These are phyloP conservation scores for Huntiella savannae DNA, from an alignment of 2,329 filamentous ascomycete genomes.

Conservation along the genomic window DNA sequence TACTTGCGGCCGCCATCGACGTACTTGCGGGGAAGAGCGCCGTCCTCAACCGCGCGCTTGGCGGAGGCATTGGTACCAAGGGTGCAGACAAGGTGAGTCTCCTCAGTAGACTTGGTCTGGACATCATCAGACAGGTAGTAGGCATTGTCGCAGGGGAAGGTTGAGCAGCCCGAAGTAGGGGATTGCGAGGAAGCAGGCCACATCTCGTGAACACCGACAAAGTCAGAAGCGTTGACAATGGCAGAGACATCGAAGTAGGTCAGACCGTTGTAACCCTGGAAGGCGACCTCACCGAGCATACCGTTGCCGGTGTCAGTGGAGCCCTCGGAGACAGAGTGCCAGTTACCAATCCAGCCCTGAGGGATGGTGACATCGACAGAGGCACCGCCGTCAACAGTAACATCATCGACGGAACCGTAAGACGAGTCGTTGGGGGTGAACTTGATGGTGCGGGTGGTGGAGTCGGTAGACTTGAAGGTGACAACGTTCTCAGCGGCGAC, in stretches of 20 bases:
- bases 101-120: slow-evolving; percentile 32
- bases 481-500: slow-evolving; percentile 30
- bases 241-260: slow-evolving; percentile 41
- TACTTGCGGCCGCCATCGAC: slow-evolving; percentile 8
- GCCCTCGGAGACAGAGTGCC: slow-evolving; percentile 29
- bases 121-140: slow-evolving; percentile 36
- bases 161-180: slow-evolving; percentile 30
- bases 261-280: slow-evolving; percentile 27
- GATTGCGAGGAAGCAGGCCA: slow-evolving; percentile 23
- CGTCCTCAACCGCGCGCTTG: slow-evolving; percentile 9
- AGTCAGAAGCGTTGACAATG: slow-evolving; percentile 33
- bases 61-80: slow-evolving; percentile 19
- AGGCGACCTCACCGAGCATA: slow-evolving; percentile 34
- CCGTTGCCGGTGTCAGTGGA: slow-evolving; percentile 21
- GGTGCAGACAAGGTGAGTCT: slow-evolving; percentile 31
- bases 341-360: slow-evolving; percentile 29
- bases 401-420: slow-evolving; percentile 18
- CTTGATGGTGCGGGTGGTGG: slow-evolving; percentile 27
- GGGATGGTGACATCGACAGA: slow-evolving; percentile 26
- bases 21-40: slow-evolving; percentile 8
- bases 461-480: slow-evolving; percentile 40
- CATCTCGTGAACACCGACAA: slow-evolving; percentile 34
- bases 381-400: slow-evolving; percentile 22
- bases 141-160: slow-evolving; percentile 32
- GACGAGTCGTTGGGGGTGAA: slow-evolving; percentile 27